phyloP scores from a whole-genome alignment of 805 yeast genomes.

The Debaryomyces hansenii region DNA sequence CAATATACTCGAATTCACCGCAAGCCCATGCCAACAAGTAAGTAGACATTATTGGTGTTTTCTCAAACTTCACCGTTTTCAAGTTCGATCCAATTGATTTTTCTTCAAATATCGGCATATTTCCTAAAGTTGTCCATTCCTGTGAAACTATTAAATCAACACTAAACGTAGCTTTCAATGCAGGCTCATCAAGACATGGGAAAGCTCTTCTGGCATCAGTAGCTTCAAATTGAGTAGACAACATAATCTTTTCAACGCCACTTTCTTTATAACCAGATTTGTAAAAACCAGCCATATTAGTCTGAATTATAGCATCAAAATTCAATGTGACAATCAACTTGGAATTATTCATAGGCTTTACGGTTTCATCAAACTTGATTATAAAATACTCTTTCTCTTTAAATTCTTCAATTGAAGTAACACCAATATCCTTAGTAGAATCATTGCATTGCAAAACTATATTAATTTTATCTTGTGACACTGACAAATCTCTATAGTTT shows the following conservation, averaged over 20 bases:
- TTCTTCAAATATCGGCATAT: constrained; percentile 39
- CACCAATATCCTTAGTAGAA: constrained; percentile 10
- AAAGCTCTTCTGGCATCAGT: constrained; percentile 60
- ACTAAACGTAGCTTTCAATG: constrained; percentile 53
- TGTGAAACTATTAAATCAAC: constrained; percentile 38
- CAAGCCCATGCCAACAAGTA: constrained; percentile 60
- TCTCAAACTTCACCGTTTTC: constrained; percentile 37
- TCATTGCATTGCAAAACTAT: constrained; percentile 27
- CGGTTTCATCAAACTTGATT: constrained; percentile 50
- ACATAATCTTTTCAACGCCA: constrained; percentile 38
- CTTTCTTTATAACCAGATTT: constrained; percentile 43
- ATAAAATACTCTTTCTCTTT: constrained; percentile 63
- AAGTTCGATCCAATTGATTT: constrained; percentile 5
- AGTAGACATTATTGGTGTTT: constrained; percentile 56
- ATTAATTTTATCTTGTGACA: constrained; percentile 17
- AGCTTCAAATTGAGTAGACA: constrained; percentile 59
- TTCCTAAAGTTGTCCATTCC: constrained; percentile 43
- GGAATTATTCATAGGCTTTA: constrained; percentile 23
- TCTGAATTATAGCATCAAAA: constrained; percentile 47
- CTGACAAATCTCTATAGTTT: constrained; percentile 46
- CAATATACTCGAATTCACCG: constrained; percentile 57
- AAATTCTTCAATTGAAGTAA: constrained; percentile 27
- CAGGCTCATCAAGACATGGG: constrained; percentile 60
- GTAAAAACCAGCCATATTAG: constrained; percentile 60
- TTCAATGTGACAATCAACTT: constrained; percentile 26